Percentiles rank a stretch among this genome's conserved stretches.
phyloP scores from a whole-genome alignment of 139 green algal species.

The Asterochloris erici region DNA sequence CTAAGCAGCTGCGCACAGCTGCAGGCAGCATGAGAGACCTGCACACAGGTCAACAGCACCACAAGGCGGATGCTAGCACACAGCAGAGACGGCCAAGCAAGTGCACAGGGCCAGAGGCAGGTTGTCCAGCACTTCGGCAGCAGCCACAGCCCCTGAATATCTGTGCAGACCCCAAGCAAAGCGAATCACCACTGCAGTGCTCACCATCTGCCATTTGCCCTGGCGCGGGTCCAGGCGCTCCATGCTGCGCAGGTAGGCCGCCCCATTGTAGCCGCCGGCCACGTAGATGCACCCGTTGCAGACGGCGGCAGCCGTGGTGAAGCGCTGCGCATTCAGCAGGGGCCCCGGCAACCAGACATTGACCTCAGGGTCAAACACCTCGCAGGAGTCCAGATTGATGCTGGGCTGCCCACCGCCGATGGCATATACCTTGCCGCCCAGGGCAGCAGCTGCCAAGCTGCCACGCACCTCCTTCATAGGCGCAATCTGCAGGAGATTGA shows the following conservation, averaged over 20 bases:
- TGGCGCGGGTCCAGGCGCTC: slow-evolving; percentile 38
- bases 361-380: slow-evolving; percentile 30
- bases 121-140: no score
- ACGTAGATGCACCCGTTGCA: slow-evolving; percentile 35
- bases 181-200: background rate
- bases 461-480: slow-evolving; percentile 32
- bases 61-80: no score
- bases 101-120: no score
- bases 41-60: no score
- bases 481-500: slow-evolving; percentile 9
- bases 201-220: slow-evolving; percentile 37
- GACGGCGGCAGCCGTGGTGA: slow-evolving; percentile 30
- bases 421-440: slow-evolving; percentile 36
- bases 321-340: slow-evolving; percentile 28
- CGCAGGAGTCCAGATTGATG: slow-evolving; percentile 24
- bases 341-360: slow-evolving; percentile 30
- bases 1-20: no score
- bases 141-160: no score
- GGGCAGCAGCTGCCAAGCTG: slow-evolving; percentile 22
- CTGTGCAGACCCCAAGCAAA: no score
- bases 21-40: no score
- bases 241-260: slow-evolving; percentile 25
- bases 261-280: slow-evolving; percentile 32
- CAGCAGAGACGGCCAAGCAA: no score
- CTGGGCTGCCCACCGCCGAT: slow-evolving; percentile 31